phyloP scores from a whole-genome alignment of 192 early-diverging fungal genomes.

The Coemansia sp. region DNA sequence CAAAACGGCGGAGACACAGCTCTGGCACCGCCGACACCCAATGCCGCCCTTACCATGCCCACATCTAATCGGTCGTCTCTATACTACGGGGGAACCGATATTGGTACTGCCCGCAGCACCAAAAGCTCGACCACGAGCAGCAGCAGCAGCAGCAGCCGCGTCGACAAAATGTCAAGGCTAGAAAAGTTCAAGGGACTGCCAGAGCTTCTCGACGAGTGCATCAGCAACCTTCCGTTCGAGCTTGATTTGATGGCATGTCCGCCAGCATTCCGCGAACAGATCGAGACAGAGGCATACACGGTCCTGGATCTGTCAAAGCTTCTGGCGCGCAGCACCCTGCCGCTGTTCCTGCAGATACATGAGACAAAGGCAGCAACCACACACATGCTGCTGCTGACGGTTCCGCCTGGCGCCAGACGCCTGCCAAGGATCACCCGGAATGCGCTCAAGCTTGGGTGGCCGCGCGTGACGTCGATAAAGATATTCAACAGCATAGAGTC shows the following conservation, averaged over 20 bases:
- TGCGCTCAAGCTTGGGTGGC: conserved; percentile 54
- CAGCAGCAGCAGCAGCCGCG: conserved; percentile 21
- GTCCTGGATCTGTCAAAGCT: conserved; percentile 48
- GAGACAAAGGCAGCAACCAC: conserved; percentile 51
- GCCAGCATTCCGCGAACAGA: conserved; percentile 50
- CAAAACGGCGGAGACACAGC: neutral
- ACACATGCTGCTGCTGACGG: conserved; percentile 42
- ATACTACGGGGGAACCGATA: conserved; percentile 15
- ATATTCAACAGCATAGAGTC: conserved; percentile 35
- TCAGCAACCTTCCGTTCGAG: conserved; percentile 43
- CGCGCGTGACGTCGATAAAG: conserved; percentile 45
- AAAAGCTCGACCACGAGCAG: conserved; percentile 8
- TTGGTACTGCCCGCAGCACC: conserved; percentile 15
- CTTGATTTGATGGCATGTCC: conserved; percentile 46
- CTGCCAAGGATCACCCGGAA: conserved; percentile 38
- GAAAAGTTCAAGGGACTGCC: conserved; percentile 52
- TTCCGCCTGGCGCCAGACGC: conserved; percentile 28
- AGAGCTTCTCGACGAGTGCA: conserved; percentile 44
- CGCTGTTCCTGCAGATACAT: conserved; percentile 47
- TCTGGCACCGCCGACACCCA: neutral
- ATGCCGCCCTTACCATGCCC: conserved; percentile 1
- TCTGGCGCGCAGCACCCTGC: conserved; percentile 41
- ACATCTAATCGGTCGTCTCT: conserved; percentile 37
- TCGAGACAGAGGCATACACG: conserved; percentile 42
- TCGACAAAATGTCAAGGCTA: conserved; percentile 48